phyloP scores from a whole-genome alignment of 495 filamentous ascomycete species.

The Xylaria curta region DNA sequence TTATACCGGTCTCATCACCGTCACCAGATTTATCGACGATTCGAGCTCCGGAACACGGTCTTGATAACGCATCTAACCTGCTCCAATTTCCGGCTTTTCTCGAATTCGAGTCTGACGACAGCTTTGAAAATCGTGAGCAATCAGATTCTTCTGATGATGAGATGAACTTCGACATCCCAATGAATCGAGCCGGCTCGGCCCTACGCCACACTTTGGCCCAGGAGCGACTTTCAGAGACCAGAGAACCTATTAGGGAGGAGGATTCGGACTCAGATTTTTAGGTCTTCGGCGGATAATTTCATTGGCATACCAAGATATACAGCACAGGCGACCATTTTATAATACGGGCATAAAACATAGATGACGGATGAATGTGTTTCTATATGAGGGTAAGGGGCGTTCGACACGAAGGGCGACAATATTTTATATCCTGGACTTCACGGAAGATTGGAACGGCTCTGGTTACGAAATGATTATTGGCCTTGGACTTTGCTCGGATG shows the following conservation, averaged over 20 bases:
- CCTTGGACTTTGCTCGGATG: neutral
- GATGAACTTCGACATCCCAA: constrained; percentile 38
- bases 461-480: neutral
- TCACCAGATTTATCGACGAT: constrained; percentile 10
- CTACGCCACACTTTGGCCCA: neutral
- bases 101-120: constrained; percentile 30
- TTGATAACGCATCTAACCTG: constrained; percentile 17
- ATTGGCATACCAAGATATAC: neutral
- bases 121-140: neutral
- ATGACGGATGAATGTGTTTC: neutral
- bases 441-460: neutral
- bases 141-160: constrained; percentile 35
- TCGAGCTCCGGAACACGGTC: constrained; percentile 21
- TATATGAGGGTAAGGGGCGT: neutral
- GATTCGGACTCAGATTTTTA: constrained; percentile 26
- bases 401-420: constrained; percentile 1
- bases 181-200: constrained; percentile 5
- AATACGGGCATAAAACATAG: neutral
- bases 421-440: constrained; percentile 2
- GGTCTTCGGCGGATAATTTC: neutral
- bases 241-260: constrained; percentile 23
- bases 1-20: constrained; percentile 17
- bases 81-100: constrained; percentile 30
- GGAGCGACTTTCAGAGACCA: neutral
- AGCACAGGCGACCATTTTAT: neutral